These are phyloP conservation scores for Phallus indusiatus DNA, from an alignment of 768 basidiomycete genomes.

Conservation along the genomic window DNA sequence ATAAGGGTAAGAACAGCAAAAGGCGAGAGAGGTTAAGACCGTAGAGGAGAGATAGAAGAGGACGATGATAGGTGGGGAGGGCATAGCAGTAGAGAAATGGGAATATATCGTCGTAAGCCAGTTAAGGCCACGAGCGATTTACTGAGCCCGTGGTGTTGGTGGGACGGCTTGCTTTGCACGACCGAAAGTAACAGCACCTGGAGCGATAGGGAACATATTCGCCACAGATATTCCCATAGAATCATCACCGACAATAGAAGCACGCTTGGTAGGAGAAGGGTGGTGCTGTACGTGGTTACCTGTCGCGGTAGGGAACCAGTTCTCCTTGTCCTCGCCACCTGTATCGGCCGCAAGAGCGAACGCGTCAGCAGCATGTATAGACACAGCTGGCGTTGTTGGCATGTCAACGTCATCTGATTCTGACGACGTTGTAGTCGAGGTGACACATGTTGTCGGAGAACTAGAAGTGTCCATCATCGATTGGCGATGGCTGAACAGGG, in stretches of 20 bases:
- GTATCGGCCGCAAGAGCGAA: slow-evolving; percentile 32
- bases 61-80: neutral
- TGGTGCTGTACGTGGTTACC: slow-evolving; percentile 43
- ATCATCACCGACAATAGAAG: slow-evolving; percentile 25
- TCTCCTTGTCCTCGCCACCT: slow-evolving; percentile 63
- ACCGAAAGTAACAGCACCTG: slow-evolving; percentile 73
- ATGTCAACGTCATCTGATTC: slow-evolving; percentile 67
- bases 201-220: slow-evolving; percentile 55
- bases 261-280: neutral
- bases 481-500: slow-evolving; percentile 24
- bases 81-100: neutral
- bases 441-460: slow-evolving; percentile 37
- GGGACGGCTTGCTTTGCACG: slow-evolving; percentile 44
- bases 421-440: slow-evolving; percentile 65
- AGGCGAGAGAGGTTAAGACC: neutral
- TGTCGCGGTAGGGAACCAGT: slow-evolving; percentile 42
- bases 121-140: neutral
- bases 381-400: slow-evolving; percentile 74
- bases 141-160: neutral
- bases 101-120: neutral
- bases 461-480: slow-evolving; percentile 17
- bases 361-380: slow-evolving; percentile 39
- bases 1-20: neutral
- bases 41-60: too few relatives aligned
- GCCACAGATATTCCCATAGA: slow-evolving; percentile 36